Evolutionary conservation across 495 filamentous ascomycete genomes (phyloP), one percentile per base, ranked within the genome.

Genomic region (Cercophora newfieldiana): DNA sequence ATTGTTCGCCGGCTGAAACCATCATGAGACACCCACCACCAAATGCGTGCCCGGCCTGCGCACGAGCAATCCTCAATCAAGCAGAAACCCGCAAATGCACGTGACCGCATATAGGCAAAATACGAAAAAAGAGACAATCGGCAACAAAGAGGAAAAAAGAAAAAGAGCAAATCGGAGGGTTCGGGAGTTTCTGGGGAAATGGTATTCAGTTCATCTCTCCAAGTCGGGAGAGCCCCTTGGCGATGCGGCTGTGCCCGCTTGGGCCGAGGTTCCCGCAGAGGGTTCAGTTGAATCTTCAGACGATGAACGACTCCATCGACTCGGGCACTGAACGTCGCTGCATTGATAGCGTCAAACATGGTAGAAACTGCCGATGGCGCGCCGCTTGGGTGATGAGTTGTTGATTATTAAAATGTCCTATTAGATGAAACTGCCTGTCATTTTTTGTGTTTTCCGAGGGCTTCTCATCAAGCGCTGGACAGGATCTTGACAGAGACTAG

Each of bases 1-100:
- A 49, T 50, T 44, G 25, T 30, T 44, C 2, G 26, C 47, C 37
- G 55, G 56, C 66, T 68, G 58, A 65, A 58, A 69, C 62, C 57
- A 65, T 69, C 55, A 44, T 61, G 67, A 69, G 63, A 69, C 61
- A 33, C 22, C 59, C 59, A 51, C 47, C 29, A 60, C 33, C 57
- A 48, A 31, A 29, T 33, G 22, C 59, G 6, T n/a, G 26, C 24
- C 29, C n/a, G 56, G 44, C 48, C 63, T 59, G 18, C 67, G 54
- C 59, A 63, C 57, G 22, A 29, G 21, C 30, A 25, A 8, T 49
- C 25, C 37, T 25, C 55, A 58, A 47, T 30, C 58, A 58, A 54
- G 57, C 26, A 25, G 54, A 31, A 25, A 31, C 26, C 30, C n/a
- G 54, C 21, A 6, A 7, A 0, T 24, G 22, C 57, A 60, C 57